A percentile compares a stretch with the other conserved stretches of the same genome.
These are phyloP conservation scores for Alternaria triticimaculans DNA, from an alignment of 2,329 filamentous ascomycete genomes.

Conservation along the genomic window DNA sequence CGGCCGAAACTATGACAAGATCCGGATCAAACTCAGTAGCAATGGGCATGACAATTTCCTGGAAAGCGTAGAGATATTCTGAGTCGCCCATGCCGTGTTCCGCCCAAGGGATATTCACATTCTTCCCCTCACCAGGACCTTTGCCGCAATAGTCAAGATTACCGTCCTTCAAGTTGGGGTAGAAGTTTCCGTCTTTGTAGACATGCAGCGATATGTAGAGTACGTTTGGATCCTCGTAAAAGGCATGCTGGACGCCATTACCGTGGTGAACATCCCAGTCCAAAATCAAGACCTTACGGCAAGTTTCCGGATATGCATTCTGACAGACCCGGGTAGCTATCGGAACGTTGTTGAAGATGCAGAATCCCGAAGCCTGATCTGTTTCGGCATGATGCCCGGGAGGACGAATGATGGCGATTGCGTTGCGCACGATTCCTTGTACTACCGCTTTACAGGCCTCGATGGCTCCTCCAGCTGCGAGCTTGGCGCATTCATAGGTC, in stretches of 20 bases:
- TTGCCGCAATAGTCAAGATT: constrained; percentile 66
- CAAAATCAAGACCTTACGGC: constrained; percentile 88
- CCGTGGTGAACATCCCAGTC: constrained; percentile 86
- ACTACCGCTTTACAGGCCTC: constrained; percentile 95
- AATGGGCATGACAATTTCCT: constrained; percentile 95
- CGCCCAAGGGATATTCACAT: constrained; percentile 74
- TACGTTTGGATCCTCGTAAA: constrained; percentile 92
- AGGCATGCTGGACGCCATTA: constrained; percentile 95
- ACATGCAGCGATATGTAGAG: constrained; percentile 96
- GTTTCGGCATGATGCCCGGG: constrained; percentile 95
- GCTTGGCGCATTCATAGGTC: constrained; percentile 78
- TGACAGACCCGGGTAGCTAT: constrained; percentile 91
- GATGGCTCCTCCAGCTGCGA: constrained; percentile 92
- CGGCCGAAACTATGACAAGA: constrained; percentile 91
- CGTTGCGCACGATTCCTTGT: constrained; percentile 83
- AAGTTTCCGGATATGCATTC: constrained; percentile 76
- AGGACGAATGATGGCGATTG: constrained; percentile 91
- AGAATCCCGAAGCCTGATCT: constrained; percentile 88
- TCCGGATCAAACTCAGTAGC: constrained; percentile 93
- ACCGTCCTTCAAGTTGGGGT: constrained; percentile 70
- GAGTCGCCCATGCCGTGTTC: constrained; percentile 86
- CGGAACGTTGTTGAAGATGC: constrained; percentile 96
- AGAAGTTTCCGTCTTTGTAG: constrained; percentile 82
- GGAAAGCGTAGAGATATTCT: constrained; percentile 96
- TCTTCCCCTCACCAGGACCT: constrained; percentile 65